A percentile compares a stretch with the other conserved stretches of the same genome.
Conservation (phyloP, 2,329 filamentous ascomycete genomes). For the Tolypocladium pustulatum region DNA sequence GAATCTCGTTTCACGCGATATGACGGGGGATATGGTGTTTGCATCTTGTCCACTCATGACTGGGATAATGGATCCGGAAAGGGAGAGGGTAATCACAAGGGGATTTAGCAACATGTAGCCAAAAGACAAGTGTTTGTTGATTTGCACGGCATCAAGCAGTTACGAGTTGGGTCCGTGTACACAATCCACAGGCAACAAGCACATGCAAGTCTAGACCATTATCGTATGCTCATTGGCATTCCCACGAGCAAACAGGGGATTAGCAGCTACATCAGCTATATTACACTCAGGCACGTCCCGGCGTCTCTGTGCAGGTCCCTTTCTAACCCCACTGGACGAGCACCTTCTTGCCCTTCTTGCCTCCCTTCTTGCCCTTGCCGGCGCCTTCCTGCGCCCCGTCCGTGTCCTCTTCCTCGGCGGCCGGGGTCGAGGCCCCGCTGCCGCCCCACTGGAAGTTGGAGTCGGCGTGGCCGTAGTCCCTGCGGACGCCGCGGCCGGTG, state of each 20-base stretch:
- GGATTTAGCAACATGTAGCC: not conserved
- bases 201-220: not conserved
- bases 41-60: no score
- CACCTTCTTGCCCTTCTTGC: constrained; percentile 51
- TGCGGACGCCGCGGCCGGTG: constrained; percentile 37
- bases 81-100: no score
- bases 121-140: not conserved
- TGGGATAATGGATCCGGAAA: no score
- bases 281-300: not conserved
- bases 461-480: constrained; percentile 37
- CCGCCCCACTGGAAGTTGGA: constrained; percentile 45
- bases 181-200: not conserved
- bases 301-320: not conserved
- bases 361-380: constrained; percentile 43
- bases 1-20: not conserved
- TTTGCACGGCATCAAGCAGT: not conserved
- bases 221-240: not conserved
- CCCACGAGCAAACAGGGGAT: not conserved
- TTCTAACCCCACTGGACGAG: constrained; percentile 48
- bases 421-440: constrained; percentile 10
- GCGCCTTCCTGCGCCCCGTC: constrained; percentile 16
- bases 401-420: constrained; percentile 12
- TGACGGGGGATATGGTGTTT: not conserved
- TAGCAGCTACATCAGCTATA: not conserved
- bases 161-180: not conserved